phyloP scores from a whole-genome alignment of 2,329 filamentous ascomycete species.

The Stagonosporopsis cucurbitacearum region DNA sequence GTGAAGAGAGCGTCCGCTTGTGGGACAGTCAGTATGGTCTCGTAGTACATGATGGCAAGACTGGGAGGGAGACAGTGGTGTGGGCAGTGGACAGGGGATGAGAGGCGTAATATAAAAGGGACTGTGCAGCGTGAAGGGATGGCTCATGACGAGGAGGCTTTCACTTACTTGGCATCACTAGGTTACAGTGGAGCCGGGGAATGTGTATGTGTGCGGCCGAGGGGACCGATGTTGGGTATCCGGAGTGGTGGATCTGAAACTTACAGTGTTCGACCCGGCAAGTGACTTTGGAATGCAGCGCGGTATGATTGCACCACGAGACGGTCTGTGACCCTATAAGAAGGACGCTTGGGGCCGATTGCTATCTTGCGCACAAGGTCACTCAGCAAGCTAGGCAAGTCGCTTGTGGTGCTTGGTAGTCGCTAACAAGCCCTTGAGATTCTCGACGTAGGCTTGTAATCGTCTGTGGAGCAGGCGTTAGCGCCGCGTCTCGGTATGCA shows the following conservation, averaged over 20 bases:
- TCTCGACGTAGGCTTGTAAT: constrained; percentile 34
- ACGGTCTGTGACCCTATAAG: constrained; percentile 48
- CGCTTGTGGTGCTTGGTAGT: constrained; percentile 37
- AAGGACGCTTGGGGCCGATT: constrained; percentile 39
- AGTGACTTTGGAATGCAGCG: constrained; percentile 47
- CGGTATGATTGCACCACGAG: constrained; percentile 48
- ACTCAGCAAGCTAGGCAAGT: constrained; percentile 44
- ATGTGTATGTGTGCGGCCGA: constrained; percentile 44
- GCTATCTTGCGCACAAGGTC: constrained; percentile 44
- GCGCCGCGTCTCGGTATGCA: constrained; percentile 28
- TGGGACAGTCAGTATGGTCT: constrained; percentile 48
- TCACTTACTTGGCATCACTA: constrained; percentile 51
- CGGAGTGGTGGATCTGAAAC: constrained; percentile 49
- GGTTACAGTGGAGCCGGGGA: constrained; percentile 47
- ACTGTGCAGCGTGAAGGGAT: constrained; percentile 22
- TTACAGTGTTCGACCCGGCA: constrained; percentile 43
- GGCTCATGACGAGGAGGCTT: constrained; percentile 44
- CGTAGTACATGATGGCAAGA: constrained; percentile 43
- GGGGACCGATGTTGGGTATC: constrained; percentile 41
- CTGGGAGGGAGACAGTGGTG: constrained; percentile 8
- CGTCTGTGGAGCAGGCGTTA: constrained; percentile 43
- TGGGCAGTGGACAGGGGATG: constrained; percentile 21
- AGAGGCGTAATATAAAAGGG: constrained; percentile 36
- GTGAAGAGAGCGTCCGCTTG: constrained; percentile 53
- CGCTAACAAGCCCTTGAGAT: constrained; percentile 38